phyloP scores from a whole-genome alignment of 1,139 yeast species.

The Lizanozyma gosingica region DNA sequence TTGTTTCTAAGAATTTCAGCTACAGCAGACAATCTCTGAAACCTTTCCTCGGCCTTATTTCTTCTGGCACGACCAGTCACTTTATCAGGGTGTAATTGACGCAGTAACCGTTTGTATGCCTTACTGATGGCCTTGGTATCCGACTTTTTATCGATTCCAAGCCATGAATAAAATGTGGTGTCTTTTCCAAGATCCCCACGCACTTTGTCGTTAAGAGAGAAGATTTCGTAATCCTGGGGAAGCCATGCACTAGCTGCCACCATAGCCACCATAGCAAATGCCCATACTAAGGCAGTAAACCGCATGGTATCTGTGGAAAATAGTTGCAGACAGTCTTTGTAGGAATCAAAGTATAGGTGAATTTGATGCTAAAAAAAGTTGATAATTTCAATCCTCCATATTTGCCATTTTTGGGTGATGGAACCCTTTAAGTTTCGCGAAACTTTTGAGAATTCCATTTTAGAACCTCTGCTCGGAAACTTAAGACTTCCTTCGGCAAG shows the following conservation, averaged over 20 bases:
- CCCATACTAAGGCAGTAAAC: background rate
- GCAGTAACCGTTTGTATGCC: constrained; percentile 66
- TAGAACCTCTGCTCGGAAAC: too few species aligned
- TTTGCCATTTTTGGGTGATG: too few species aligned
- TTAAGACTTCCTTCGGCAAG: too few species aligned
- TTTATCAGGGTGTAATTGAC: constrained; percentile 81
- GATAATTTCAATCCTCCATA: too few species aligned
- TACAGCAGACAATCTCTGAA: constrained; percentile 66
- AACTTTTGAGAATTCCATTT: too few species aligned
- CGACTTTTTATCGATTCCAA: constrained; percentile 44
- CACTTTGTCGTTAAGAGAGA: constrained; percentile 62
- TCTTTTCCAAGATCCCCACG: constrained; percentile 53
- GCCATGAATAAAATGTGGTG: constrained; percentile 62
- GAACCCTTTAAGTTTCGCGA: too few species aligned
- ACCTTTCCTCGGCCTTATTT: constrained; percentile 46
- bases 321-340: too few species aligned
- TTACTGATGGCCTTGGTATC: constrained; percentile 55
- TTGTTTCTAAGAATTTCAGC: constrained; percentile 62
- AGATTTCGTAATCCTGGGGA: constrained; percentile 72
- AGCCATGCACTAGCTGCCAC: constrained; percentile 16
- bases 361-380: too few species aligned
- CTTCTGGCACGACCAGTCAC: constrained; percentile 24
- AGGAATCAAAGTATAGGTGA: too few species aligned
- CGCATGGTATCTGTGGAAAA: background rate
- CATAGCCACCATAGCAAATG: background rate